These are phyloP conservation scores for Leucogyrophana mollusca DNA, from an alignment of 768 basidiomycete species.

Conservation along the genomic window DNA sequence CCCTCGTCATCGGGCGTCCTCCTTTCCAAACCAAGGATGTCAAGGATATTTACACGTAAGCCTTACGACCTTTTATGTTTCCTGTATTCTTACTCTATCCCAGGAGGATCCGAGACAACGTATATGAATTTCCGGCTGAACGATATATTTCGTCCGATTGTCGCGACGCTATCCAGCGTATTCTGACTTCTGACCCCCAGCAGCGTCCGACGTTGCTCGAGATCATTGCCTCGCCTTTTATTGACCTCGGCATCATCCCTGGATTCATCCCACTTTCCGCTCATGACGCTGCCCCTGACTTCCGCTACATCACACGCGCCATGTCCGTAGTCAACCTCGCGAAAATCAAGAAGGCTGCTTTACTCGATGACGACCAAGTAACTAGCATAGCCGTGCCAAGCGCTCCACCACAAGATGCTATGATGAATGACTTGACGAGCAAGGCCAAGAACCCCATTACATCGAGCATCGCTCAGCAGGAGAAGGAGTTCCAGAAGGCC, in stretches of 20 bases:
- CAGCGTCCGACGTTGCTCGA: constrained; percentile 81
- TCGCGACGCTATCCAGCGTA: constrained; percentile 75
- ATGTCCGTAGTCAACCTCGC: constrained; percentile 70
- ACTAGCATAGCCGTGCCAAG: constrained; percentile 43
- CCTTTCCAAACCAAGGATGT: constrained; percentile 99
- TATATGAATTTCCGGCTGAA: constrained; percentile 88
- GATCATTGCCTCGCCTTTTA: constrained; percentile 84
- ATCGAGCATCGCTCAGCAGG: constrained; percentile 76
- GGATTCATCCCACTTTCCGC: constrained; percentile 78
- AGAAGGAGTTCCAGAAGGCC: constrained; percentile 95
- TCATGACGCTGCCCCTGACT: constrained; percentile 74
- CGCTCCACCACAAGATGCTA: constrained; percentile 19
- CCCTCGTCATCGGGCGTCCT: constrained; percentile 89
- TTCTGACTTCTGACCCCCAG: constrained; percentile 82
- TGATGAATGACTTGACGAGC: constrained; percentile 20
- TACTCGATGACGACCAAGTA: constrained; percentile 63
- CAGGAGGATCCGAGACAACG: constrained; percentile 90
- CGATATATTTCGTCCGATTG: constrained; percentile 69
- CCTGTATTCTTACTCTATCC: background rate
- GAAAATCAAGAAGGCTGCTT: constrained; percentile 57
- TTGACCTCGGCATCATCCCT: constrained; percentile 79
- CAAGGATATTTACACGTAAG: constrained; percentile 91
- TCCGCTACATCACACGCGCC: constrained; percentile 58
- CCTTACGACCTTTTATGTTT: constrained; percentile 4
- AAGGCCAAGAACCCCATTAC: constrained; percentile 41